Percentiles rank a stretch among this genome's conserved stretches.
Conservation (phyloP, 306 rosid species). For the Styphnolobium japonicum region DNA sequence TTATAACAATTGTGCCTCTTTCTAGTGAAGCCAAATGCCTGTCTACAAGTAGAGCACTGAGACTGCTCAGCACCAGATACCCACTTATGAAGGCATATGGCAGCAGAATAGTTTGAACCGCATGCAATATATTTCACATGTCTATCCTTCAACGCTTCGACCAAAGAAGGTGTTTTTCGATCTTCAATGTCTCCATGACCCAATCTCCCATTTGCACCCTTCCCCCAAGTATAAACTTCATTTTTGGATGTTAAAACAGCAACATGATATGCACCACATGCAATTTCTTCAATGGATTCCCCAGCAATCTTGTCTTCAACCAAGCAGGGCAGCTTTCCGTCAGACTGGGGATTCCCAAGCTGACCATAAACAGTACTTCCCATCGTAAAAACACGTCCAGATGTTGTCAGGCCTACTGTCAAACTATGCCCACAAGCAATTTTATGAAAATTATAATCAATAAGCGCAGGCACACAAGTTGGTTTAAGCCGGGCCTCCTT, state of each 20-base stretch:
- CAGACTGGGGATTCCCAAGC: conserved; percentile 89
- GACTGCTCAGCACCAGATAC: conserved; percentile 94
- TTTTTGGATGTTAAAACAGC: conserved; percentile 81
- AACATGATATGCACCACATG: conserved; percentile 97
- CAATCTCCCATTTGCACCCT: conserved; percentile 98
- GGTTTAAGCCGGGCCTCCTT: conserved; percentile 90
- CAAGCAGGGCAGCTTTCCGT: conserved; percentile 84
- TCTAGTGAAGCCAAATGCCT: conserved; percentile 94
- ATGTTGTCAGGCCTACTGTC: conserved; percentile 86
- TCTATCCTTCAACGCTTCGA: conserved; percentile 88
- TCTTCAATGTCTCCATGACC: conserved; percentile 98
- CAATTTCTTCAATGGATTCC: conserved; percentile 77
- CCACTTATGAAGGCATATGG: conserved; percentile 99
- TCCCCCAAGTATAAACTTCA: conserved; percentile 99
- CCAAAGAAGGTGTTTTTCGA: conserved; percentile 80
- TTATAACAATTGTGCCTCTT: conserved; percentile 98
- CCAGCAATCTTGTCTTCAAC: conserved; percentile 76
- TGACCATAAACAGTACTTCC: conserved; percentile 99
- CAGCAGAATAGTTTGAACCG: conserved; percentile 87
- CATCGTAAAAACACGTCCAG: conserved; percentile 85
- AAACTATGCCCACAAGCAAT: conserved; percentile 94
- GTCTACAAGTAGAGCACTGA: conserved; percentile 96
- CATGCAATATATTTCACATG: conserved; percentile 90
- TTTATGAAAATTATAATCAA: conserved; percentile 83
- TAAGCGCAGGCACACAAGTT: conserved; percentile 84